Base-by-base conservation (phyloP, 768 basidiomycete genomes). In the Tylopilus rubrobrunneus region DNA sequence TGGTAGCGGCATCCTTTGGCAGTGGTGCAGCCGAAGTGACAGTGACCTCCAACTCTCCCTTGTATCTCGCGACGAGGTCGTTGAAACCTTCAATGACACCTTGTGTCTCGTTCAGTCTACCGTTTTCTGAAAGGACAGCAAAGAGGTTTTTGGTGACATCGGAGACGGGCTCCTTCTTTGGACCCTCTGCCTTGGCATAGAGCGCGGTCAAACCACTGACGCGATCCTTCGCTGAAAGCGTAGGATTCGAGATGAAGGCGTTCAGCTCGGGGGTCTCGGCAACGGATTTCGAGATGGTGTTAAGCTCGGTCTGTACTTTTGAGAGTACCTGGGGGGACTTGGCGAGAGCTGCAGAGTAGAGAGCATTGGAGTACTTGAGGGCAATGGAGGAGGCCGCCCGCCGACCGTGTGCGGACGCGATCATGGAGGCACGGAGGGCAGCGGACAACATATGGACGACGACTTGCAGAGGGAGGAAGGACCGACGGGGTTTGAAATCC, bases 121-220 rank as follows among this genome's bases (percentile, higher is more conserved):
- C 94, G 71, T 99, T 99, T 73, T 96, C 90, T 55, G 90, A 87
- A 56, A 99, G 82, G 62, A 98, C 85, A 36, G 72, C 70, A 68
- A 99, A 85, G 62, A 99, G 81, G 76, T 98, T 96, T 81, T 87
- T 89, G 65, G 94, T 93, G 71, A 93, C 80, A 53, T 92, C 89
- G 45, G 87, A 88, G 47, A 87, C 71, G n/a, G 81, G 71, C 53
- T 85, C 86, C 77, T 89, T 91, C 80, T 82, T 89, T 41, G 75
- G 65, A 21, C 78, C 77, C 72, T 87, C 88, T 33, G 86, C 78
- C 52, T 83, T 83, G 56, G 83, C 71, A 67, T 84, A 85, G 66
- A 98, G 73, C 45, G 76, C 69, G 34, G 79, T 67, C 55, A 99
- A 82, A 55, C 87, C 88, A 1, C 79, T 70, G 17, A 74, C 64